phyloP scores from a whole-genome alignment of 169 alveolate species.

The Plasmodium billcollinsi region DNA sequence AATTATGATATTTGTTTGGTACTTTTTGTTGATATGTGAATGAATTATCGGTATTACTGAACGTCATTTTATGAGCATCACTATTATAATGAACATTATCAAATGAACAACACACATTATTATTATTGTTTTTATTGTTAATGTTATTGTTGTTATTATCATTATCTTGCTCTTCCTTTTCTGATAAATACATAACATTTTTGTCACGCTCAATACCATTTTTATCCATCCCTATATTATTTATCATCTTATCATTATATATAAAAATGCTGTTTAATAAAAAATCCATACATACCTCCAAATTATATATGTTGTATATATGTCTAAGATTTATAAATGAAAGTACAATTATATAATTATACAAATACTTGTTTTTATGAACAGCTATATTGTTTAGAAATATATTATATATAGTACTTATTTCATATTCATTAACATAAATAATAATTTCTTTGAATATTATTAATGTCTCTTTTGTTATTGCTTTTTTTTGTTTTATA shows the following conservation, averaged over 20 bases:
- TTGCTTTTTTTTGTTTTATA: background rate
- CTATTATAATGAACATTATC: background rate
- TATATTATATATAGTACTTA: conserved; percentile 47
- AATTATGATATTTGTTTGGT: too few species aligned
- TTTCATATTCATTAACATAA: conserved; percentile 63
- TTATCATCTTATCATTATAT: background rate
- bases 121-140: background rate
- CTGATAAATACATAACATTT: background rate
- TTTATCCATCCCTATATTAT: background rate
- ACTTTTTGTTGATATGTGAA: too few species aligned
- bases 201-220: background rate
- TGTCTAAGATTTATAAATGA: conserved; percentile 58
- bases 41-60: too few species aligned
- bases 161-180: background rate
- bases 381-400: conserved; percentile 25
- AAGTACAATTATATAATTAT: conserved; percentile 25
- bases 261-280: conserved; percentile 17
- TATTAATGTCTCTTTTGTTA: conserved; percentile 6
- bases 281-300: conserved; percentile 47
- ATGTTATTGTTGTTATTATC: background rate
- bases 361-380: conserved; percentile 5
- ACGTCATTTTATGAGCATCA: background rate
- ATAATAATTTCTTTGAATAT: conserved; percentile 56
- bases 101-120: background rate
- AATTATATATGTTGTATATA: conserved; percentile 57